These are phyloP conservation scores for Backusella parvicylindrica DNA, from an alignment of 192 early-diverging fungal genomes.

Conservation along the genomic window DNA sequence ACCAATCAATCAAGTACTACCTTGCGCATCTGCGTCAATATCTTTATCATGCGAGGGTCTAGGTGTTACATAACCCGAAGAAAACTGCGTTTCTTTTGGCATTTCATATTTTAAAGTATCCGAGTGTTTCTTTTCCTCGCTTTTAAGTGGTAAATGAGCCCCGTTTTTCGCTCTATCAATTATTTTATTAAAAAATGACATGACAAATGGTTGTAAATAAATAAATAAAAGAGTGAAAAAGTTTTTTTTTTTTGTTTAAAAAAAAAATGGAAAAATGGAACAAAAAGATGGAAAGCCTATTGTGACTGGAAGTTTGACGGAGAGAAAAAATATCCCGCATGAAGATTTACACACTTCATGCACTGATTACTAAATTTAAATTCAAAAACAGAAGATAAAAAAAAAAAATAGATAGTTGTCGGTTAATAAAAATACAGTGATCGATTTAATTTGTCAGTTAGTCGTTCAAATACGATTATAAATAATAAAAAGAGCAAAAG, in stretches of 20 bases:
- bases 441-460: too few relatives aligned
- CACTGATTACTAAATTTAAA: not conserved
- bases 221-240: not conserved
- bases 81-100: not conserved
- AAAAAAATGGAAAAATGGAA: not conserved
- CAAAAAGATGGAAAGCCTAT: not conserved
- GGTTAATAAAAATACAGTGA: too few relatives aligned
- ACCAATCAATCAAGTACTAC: not conserved
- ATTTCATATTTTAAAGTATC: not conserved
- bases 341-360: not conserved
- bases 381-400: too few relatives aligned
- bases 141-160: not conserved
- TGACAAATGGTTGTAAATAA: not conserved
- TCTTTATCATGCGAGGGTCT: constrained; percentile 9
- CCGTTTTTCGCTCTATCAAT: constrained; percentile 9
- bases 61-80: constrained; percentile 15
- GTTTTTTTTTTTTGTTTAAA: not conserved
- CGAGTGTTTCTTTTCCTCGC: not conserved
- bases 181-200: constrained; percentile 14
- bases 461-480: too few relatives aligned
- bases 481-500: too few relatives aligned
- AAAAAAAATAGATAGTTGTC: too few relatives aligned
- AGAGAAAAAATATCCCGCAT: not conserved
- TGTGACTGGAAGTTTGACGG: not conserved
- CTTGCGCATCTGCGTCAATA: not conserved